These are phyloP conservation scores for Penicillium sp. DNA, from an alignment of 2,329 filamentous ascomycete species.

Conservation along the genomic window DNA sequence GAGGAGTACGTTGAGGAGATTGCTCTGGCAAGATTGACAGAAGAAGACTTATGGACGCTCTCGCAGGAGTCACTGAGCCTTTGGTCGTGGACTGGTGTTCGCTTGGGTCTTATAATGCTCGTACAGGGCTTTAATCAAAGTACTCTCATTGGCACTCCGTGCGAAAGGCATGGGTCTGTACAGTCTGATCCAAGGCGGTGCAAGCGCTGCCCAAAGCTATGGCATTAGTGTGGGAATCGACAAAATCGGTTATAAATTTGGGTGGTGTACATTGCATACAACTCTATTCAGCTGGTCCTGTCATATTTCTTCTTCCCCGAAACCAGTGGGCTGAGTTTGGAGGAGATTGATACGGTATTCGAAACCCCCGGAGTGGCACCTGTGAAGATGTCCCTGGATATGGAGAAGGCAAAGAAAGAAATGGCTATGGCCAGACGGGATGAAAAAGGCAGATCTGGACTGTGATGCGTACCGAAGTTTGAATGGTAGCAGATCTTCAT, in stretches of 20 bases:
- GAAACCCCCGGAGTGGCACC: slow-evolving; percentile 46
- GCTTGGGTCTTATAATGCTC: slow-evolving; percentile 46
- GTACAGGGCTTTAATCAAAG: slow-evolving; percentile 51
- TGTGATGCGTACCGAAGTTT: not conserved
- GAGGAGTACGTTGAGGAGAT: slow-evolving; percentile 45
- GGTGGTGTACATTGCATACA: slow-evolving; percentile 53
- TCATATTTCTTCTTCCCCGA: slow-evolving; percentile 56
- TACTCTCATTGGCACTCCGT: slow-evolving; percentile 46
- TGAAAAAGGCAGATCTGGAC: slow-evolving; percentile 10
- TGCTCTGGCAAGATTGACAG: slow-evolving; percentile 46
- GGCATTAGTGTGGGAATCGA: slow-evolving; percentile 50
- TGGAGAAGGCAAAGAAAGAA: slow-evolving; percentile 42
- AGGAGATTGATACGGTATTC: slow-evolving; percentile 61
- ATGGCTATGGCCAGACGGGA: slow-evolving; percentile 23
- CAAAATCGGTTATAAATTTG: slow-evolving; percentile 53
- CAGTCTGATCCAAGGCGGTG: slow-evolving; percentile 46
- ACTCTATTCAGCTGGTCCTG: slow-evolving; percentile 47
- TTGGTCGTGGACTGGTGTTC: slow-evolving; percentile 43
- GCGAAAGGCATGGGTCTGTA: slow-evolving; percentile 50
- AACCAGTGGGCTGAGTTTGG: slow-evolving; percentile 51
- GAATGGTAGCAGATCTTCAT: not conserved
- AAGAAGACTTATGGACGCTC: slow-evolving; percentile 47
- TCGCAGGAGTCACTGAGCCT: slow-evolving; percentile 44
- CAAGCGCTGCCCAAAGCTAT: slow-evolving; percentile 47
- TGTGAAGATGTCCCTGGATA: slow-evolving; percentile 46